A percentile compares a stretch with the other conserved stretches of the same genome.
These are phyloP conservation scores for Ascochyta fabae DNA, from an alignment of 2,329 filamentous ascomycete species.

Conservation along the genomic window DNA sequence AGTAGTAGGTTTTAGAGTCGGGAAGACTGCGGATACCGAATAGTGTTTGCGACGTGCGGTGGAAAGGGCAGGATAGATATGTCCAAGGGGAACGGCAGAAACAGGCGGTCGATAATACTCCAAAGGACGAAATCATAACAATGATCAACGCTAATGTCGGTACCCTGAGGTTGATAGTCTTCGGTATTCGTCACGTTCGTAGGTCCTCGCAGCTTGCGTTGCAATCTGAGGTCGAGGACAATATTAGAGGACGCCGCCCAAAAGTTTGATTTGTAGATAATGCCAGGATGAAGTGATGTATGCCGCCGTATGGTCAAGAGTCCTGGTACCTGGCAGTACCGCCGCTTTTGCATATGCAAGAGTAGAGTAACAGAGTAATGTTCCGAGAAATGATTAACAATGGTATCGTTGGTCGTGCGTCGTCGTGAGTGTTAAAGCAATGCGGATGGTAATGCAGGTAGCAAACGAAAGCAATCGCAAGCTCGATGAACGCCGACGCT, in stretches of 20 bases:
- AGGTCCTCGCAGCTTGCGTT: slow-evolving; percentile 38
- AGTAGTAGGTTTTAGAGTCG: slow-evolving; percentile 4
- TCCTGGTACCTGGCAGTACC: slow-evolving; percentile 23
- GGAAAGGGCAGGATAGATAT: slow-evolving; percentile 28
- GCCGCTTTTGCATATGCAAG: slow-evolving; percentile 42
- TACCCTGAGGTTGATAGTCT: slow-evolving; percentile 50
- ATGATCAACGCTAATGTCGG: slow-evolving; percentile 49
- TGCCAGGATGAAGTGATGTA: slow-evolving; percentile 23
- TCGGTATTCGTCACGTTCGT: slow-evolving; percentile 48
- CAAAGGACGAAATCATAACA: slow-evolving; percentile 33
- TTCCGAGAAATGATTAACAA: slow-evolving; percentile 44
- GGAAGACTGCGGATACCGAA: slow-evolving; percentile 44
- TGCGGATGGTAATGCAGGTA: slow-evolving; percentile 40
- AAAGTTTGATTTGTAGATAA: slow-evolving; percentile 17
- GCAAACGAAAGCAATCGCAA: slow-evolving; percentile 35
- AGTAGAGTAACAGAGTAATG: slow-evolving; percentile 28
- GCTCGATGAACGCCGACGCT: slow-evolving; percentile 47
- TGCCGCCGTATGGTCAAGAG: slow-evolving; percentile 25
- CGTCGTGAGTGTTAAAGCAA: slow-evolving; percentile 40
- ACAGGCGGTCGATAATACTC: slow-evolving; percentile 11
- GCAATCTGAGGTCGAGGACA: slow-evolving; percentile 30
- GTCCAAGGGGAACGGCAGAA: slow-evolving; percentile 18
- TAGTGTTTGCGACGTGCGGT: slow-evolving; percentile 32
- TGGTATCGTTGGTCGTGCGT: slow-evolving; percentile 44
- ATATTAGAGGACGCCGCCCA: slow-evolving; percentile 18